These are phyloP conservation scores for Collybia nuda DNA, from an alignment of 768 basidiomycete species.

Conservation along the genomic window DNA sequence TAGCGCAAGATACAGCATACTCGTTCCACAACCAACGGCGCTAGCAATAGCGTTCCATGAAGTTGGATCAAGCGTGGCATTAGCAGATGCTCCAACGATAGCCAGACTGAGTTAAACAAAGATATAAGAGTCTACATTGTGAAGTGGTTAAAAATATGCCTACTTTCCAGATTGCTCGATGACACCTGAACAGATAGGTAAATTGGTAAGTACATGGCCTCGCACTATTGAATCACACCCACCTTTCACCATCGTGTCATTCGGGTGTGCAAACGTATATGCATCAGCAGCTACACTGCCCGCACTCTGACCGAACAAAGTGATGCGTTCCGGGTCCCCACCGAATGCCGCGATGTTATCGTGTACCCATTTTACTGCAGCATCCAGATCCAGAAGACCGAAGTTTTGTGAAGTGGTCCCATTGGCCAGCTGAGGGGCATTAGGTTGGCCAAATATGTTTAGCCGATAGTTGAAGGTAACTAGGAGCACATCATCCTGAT, in stretches of 20 bases:
- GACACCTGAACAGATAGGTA: constrained; percentile 16
- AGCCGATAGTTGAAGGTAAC: constrained; percentile 23
- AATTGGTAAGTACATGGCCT: neutral
- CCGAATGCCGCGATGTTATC: constrained; percentile 43
- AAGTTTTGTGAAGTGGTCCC: constrained; percentile 29
- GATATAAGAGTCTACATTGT: too few species aligned
- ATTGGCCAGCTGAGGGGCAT: constrained; percentile 29
- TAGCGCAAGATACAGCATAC: constrained; percentile 15
- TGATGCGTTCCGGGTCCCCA: constrained; percentile 36
- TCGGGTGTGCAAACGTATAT: constrained; percentile 29
- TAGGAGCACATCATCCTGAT: constrained; percentile 29
- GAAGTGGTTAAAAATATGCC: neutral
- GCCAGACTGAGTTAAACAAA: constrained; percentile 4
- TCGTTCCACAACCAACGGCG: constrained; percentile 31
- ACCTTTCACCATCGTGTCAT: constrained; percentile 23
- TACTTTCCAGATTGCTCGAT: constrained; percentile 38
- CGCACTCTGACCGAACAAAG: constrained; percentile 34
- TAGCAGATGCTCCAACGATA: too few species aligned
- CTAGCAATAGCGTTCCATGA: constrained; percentile 30
- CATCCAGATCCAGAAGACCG: constrained; percentile 32
- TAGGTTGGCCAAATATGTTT: constrained; percentile 36
- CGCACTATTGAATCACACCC: neutral
- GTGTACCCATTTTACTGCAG: constrained; percentile 44
- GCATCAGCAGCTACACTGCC: constrained; percentile 27
- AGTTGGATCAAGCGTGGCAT: constrained; percentile 12